Evolutionary conservation across 2,329 filamentous ascomycete genomes (phyloP), one percentile per base, ranked within the genome.

Genomic region (Exserohilum rostratum): DNA sequence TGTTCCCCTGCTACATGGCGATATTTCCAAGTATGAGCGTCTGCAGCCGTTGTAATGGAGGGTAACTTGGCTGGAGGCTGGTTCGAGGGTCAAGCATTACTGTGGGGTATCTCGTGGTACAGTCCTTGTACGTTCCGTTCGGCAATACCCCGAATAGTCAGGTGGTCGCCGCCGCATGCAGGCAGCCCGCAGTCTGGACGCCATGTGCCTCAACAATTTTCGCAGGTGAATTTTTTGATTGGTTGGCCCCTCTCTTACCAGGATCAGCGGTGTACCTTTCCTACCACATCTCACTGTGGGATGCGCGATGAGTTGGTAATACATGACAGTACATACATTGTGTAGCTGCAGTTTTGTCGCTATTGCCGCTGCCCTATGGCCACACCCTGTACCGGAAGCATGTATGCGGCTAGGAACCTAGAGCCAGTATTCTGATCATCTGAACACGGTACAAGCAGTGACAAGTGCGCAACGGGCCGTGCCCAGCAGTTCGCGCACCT

Each of bases 101-200:
- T 53, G 57, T 51, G 54, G 59, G 53, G 55, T 55, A 54, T 50
- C 40, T 55, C 46, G 46, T 48, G 42, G 57, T 60, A 53, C 58
- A 57, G 62, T 46, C 30, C 58, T 60, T 55, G 49, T 58, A 54
- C 47, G 53, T 50, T 57, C n/a, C 39, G 47, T 52, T 39, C 52
- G 53, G 56, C 48, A 55, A 49, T 63, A 50, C 51, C 54, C 58
- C 54, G 46, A 62, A 53, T 53, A 58, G 64, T 72, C 70, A 72
- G 69, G 66, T 73, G 69, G 61, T 68, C 62, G 51, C 57, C 57
- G 60, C 57, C 40, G 57, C 53, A 69, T 73, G 70, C 68, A 62
- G 54, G 42, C 53, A 54, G 35, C 40, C 39, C 31, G 45, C 50
- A 65, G 58, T 66, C 62, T 63, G 64, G 61, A 61, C 61, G 58